Evolutionary conservation across 805 yeast species (phyloP).

Genomic region (Lipomyces mesembrius): DNA sequence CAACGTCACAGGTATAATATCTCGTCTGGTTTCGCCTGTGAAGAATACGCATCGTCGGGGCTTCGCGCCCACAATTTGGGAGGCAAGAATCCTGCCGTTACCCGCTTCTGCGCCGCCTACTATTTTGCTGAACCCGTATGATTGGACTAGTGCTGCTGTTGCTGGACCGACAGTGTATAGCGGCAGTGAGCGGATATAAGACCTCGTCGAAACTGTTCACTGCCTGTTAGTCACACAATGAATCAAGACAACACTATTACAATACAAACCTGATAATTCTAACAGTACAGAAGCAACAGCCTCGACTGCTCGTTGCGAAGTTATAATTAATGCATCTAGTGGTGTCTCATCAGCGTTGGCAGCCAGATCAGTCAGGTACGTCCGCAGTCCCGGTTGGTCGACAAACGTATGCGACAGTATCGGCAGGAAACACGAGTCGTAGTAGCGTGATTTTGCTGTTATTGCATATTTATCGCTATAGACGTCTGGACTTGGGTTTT

Average conservation of each 20-base stretch:
- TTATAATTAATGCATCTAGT: constrained; percentile 62
- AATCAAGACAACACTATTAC: not conserved
- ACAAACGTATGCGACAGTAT: constrained; percentile 67
- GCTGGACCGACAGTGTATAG: constrained; percentile 94
- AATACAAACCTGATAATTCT: constrained; percentile 46
- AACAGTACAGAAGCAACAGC: constrained; percentile 53
- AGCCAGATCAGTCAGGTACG: constrained; percentile 46
- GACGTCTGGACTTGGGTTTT: constrained; percentile 26
- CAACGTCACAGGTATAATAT: constrained; percentile 72
- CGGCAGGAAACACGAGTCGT: constrained; percentile 61
- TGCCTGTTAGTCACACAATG: not conserved
- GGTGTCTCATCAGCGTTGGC: constrained; percentile 41
- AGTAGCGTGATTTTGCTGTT: constrained; percentile 7
- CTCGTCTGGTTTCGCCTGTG: constrained; percentile 85
- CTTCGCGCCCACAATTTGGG: constrained; percentile 56
- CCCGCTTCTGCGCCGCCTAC: constrained; percentile 80
- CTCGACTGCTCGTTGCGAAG: constrained; percentile 92
- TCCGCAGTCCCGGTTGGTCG: constrained; percentile 53
- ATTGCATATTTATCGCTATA: constrained; percentile 22
- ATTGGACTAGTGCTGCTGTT: constrained; percentile 62
- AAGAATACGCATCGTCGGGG: constrained; percentile 56
- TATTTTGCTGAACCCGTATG: constrained; percentile 68
- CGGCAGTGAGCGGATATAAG: constrained; percentile 42
- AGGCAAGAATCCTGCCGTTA: constrained; percentile 73
- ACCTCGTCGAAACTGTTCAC: not conserved